phyloP scores from a whole-genome alignment of 805 yeast species.

The Wickerhamomyces tratensis region DNA sequence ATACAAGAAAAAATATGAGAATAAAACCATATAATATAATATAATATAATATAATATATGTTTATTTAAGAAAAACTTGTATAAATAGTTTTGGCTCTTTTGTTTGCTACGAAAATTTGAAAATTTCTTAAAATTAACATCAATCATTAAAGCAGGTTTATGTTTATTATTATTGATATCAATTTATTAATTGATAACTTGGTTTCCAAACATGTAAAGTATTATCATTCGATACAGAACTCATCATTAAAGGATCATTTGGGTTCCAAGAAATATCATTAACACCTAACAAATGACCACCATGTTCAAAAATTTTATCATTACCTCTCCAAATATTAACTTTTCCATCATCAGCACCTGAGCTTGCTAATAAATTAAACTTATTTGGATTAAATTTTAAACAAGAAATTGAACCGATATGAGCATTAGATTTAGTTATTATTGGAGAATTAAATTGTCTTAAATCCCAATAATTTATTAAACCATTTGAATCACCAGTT shows the following conservation, averaged over 20 bases:
- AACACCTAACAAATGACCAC: conserved; percentile 83
- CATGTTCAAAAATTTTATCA: conserved; percentile 51
- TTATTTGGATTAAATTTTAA: conserved; percentile 63
- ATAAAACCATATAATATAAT: no score
- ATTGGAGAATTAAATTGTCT: conserved; percentile 31
- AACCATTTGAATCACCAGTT: conserved; percentile 57
- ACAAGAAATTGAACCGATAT: conserved; percentile 49
- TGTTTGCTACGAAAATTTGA: no score
- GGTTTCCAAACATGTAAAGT: conserved; percentile 86
- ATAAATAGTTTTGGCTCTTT: no score
- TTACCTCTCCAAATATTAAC: conserved; percentile 48
- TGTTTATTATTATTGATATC: no score
- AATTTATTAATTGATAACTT: conserved; percentile 10
- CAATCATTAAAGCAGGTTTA: no score
- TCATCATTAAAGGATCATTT: conserved; percentile 57
- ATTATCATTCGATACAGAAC: conserved; percentile 79
- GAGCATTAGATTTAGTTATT: conserved; percentile 23
- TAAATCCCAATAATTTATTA: conserved; percentile 54
- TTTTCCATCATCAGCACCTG: conserved; percentile 53
- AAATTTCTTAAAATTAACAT: no score
- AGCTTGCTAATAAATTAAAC: conserved; percentile 48
- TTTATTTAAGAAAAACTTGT: no score
- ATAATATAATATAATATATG: no score
- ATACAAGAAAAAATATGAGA: no score
- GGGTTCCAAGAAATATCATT: conserved; percentile 80